A percentile compares a stretch with the other conserved stretches of the same genome.
Conservation (phyloP, 257 asterid species). For the Voacanga thouarsii region DNA sequence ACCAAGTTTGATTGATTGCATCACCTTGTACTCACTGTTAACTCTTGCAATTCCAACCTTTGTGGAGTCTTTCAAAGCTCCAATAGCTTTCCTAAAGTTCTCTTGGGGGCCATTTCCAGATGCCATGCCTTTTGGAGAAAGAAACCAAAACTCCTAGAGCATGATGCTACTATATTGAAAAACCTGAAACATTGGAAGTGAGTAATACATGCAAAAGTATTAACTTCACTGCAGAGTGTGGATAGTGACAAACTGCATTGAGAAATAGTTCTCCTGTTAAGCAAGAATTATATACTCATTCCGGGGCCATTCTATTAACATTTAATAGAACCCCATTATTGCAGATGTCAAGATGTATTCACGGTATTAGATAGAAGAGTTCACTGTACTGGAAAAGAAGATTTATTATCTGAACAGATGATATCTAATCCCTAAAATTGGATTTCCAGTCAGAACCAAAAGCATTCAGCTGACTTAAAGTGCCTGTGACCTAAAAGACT, state of each 20-base stretch:
- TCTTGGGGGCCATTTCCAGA: conserved; percentile 52
- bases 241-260: background rate
- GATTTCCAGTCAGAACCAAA: background rate
- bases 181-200: background rate
- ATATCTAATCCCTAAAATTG: background rate
- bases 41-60: conserved; percentile 74
- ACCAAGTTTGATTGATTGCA: background rate
- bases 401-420: background rate
- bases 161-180: conserved; percentile 3
- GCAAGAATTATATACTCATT: background rate
- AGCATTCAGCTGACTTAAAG: background rate
- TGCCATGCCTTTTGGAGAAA: conserved; percentile 38
- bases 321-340: background rate
- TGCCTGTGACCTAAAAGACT: background rate
- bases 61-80: conserved; percentile 71
- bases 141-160: conserved; percentile 9
- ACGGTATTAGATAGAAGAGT: background rate
- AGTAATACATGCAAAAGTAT: background rate
- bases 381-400: background rate
- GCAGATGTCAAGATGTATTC: background rate
- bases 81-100: conserved; percentile 56
- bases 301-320: background rate
- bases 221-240: background rate
- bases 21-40: conserved; percentile 72
- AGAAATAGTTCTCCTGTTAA: background rate